Base-by-base conservation (phyloP, 768 basidiomycete species). In the Psilocybe tampanensis region DNA sequence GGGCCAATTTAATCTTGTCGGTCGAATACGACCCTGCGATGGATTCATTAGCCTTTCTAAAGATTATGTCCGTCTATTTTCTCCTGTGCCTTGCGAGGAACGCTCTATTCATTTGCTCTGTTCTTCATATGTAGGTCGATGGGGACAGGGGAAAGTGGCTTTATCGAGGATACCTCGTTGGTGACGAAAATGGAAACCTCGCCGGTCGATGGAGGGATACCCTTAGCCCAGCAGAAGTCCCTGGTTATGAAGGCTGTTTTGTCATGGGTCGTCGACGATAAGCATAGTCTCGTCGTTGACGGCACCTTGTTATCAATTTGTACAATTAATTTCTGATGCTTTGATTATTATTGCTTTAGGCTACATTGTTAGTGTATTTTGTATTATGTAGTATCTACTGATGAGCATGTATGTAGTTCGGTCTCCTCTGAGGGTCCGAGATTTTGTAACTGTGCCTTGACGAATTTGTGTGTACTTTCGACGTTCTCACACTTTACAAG, bases 171-270 rank as follows among this genome's bases (percentile, higher is more conserved):
- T 94, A 91, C 70, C 76, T 94, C 48, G 81, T 92, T 34, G 90
- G 90, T 7, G 81, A 85, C 55, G 70, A 72, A 17, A 77, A 89
- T 58, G 89, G 90, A 9, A 86, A 86, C 65, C 70, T 94, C 33
- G 85, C 90, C 17, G 94, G 94, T 32, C 79, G 94, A 44, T 96
- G 94, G 94, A 78, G 94, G 60, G 94, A 96, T 65, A 90, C 89
- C 2, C 69, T 91, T 44, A 93, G 85, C 47, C 84, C 86, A 0
- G 69, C 79, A 9, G 72, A 81, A 26, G 74, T 80, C 24, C 72
- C 77, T 23, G 93, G 93, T 6, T 94, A 96, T 66, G 94, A 96
- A 74, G 94, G 93, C 2, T 90, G 87, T 68, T 94, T 90, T 68
- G 80, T 82, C 22, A 88, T 91, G 87, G 84, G 82, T 61, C 75